Conservation (phyloP, 1,284 basidiomycete genomes). For the Butyriboletus regius region DNA sequence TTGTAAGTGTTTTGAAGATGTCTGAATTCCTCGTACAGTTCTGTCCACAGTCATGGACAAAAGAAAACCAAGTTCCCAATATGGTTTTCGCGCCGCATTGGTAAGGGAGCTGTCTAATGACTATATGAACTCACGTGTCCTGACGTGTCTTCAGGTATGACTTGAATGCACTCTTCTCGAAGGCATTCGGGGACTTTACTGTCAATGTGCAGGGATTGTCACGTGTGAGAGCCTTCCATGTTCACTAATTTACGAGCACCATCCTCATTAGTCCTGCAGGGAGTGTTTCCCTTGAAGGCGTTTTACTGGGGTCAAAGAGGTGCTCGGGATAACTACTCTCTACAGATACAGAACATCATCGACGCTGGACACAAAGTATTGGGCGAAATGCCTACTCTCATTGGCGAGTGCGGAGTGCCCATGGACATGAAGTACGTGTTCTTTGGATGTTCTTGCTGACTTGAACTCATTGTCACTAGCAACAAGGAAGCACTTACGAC, state of each 20-base stretch:
- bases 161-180: constrained; percentile 74
- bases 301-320: constrained; percentile 83
- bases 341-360: constrained; percentile 77
- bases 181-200: constrained; percentile 73
- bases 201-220: constrained; percentile 87
- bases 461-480: constrained; percentile 36
- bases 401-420: constrained; percentile 87
- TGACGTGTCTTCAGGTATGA: constrained; percentile 69
- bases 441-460: not conserved
- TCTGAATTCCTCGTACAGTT: constrained; percentile 44
- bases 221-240: constrained; percentile 44
- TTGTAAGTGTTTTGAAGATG: not conserved
- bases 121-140: not conserved
- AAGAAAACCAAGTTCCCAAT: constrained; percentile 55
- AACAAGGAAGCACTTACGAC: constrained; percentile 62
- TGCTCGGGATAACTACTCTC: constrained; percentile 70
- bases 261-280: constrained; percentile 42
- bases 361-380: constrained; percentile 58
- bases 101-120: constrained; percentile 36
- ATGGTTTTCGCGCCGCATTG: constrained; percentile 89
- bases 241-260: not conserved
- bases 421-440: constrained; percentile 84
- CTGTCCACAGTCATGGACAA: constrained; percentile 70
- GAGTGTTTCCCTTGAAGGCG: constrained; percentile 71
- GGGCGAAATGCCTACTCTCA: constrained; percentile 71